Conservation (phyloP, 129 eudicot species). For the Artemisia annua region DNA sequence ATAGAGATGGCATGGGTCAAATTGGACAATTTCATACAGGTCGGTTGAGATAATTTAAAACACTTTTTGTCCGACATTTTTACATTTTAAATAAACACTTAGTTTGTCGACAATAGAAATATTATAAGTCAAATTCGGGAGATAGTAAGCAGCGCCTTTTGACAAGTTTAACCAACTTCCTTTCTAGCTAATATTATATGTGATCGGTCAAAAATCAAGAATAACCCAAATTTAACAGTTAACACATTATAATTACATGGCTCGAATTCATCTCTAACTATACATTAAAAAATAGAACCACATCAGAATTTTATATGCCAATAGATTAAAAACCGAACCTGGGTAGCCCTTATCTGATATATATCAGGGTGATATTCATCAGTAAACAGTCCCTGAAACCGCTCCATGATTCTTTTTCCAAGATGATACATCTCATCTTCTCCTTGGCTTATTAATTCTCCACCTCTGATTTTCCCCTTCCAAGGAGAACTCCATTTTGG, state of each 20-base stretch:
- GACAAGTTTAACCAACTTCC: background rate
- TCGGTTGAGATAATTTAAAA: background rate
- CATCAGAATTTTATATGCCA: background rate
- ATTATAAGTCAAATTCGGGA: background rate
- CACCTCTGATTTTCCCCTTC: conserved; percentile 85
- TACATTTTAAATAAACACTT: background rate
- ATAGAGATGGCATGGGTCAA: background rate
- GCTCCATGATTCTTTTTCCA: conserved; percentile 69
- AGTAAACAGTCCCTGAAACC: conserved; percentile 54
- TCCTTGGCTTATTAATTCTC: conserved; percentile 77
- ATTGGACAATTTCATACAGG: background rate
- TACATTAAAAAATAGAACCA: background rate
- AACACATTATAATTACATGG: background rate
- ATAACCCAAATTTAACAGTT: background rate
- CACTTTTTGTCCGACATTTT: background rate
- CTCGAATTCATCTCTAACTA: background rate
- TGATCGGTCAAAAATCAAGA: background rate
- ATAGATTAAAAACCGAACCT: conserved; percentile 46
- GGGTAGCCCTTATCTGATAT: conserved; percentile 80
- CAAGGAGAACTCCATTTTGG: conserved; percentile 88
- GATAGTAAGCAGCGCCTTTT: too few species aligned
- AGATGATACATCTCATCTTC: conserved; percentile 84
- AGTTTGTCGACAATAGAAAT: background rate
- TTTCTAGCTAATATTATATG: background rate
- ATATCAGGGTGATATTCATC: conserved; percentile 85